A percentile compares a stretch with the other conserved stretches of the same genome.
Conservation (phyloP, 2,329 filamentous ascomycete species). For the Talaromyces sp. region DNA sequence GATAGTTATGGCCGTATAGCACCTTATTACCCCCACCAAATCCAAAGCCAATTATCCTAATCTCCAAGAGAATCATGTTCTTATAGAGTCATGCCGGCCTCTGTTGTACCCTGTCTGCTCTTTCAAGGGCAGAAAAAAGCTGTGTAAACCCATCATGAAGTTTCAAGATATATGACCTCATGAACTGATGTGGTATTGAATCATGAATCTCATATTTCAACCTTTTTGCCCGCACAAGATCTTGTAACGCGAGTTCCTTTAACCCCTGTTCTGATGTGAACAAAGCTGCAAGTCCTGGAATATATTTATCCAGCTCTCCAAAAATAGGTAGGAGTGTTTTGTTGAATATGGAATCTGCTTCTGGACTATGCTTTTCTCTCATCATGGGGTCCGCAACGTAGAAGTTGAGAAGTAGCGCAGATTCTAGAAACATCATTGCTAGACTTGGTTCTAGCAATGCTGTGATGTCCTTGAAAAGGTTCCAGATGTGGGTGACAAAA, state of each 20-base stretch:
- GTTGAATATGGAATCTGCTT: not conserved
- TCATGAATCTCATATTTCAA: too few species aligned
- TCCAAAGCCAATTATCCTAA: too few species aligned
- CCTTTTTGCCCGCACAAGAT: not conserved
- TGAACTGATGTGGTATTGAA: not conserved
- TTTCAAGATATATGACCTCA: not conserved
- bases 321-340: not conserved
- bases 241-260: not conserved
- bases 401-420: not conserved
- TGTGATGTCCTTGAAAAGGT: not conserved
- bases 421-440: not conserved
- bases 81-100: not conserved
- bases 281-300: not conserved
- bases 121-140: not conserved
- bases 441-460: not conserved
- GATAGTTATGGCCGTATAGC: not conserved
- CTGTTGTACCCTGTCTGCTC: not conserved
- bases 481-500: not conserved
- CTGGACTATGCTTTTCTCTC: not conserved
- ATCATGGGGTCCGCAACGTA: too few species aligned
- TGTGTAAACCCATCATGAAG: not conserved
- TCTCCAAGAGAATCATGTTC: not conserved
- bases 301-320: not conserved
- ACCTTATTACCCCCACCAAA: not conserved
- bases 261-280: not conserved